Evolutionary conservation across 768 basidiomycete genomes (phyloP), one percentile per base, ranked within the genome.

Genomic region (Tricholoma saponaceum): DNA sequence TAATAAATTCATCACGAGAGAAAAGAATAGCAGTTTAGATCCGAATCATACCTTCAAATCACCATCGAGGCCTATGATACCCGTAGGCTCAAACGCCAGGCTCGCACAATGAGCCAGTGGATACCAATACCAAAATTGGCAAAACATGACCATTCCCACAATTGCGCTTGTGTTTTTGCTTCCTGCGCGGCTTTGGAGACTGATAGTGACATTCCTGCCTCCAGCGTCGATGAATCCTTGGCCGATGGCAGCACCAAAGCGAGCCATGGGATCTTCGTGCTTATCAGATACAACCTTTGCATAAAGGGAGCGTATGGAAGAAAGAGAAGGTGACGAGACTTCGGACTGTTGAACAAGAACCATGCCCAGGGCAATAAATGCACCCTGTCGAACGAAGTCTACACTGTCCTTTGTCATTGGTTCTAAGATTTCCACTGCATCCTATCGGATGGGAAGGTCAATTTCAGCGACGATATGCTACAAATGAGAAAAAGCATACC

Each of bases 71-170:
- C 93, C 96, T 64, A 99, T 94, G 56, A 99, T 88, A 8, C 89
- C 95, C 13, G 97, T 99, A 3, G 97, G 95, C 56, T 92, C 89
- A 72, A 99, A 98, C 2, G 95, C 89, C 61, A 99, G 75, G 64
- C 89, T 90, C 14, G 91, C 89, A 60, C 90, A 94, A 67, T 98
- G 95, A 13, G 95, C 94, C 25, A 98, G 78, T 32, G 97, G 97
- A 74, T 95, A 99, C 97, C 97, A 99, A 71, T 98, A 98, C 97
- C 97, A 99, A 75, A 99, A 98, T 72, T 99, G 97, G 66, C 91
- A 92, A 78, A 99, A 99, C 69, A 99, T 74, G 16, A 90, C 86
- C 90, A 98, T 95, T n/a, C 97, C 97, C 32, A 98, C 93, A 61
- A 98, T 92, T 2, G 96, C 94, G 49, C 83, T 91, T 63, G 95